These are phyloP conservation scores for Diaporthe caulivora DNA, from an alignment of 2,329 filamentous ascomycete genomes.

Conservation along the genomic window DNA sequence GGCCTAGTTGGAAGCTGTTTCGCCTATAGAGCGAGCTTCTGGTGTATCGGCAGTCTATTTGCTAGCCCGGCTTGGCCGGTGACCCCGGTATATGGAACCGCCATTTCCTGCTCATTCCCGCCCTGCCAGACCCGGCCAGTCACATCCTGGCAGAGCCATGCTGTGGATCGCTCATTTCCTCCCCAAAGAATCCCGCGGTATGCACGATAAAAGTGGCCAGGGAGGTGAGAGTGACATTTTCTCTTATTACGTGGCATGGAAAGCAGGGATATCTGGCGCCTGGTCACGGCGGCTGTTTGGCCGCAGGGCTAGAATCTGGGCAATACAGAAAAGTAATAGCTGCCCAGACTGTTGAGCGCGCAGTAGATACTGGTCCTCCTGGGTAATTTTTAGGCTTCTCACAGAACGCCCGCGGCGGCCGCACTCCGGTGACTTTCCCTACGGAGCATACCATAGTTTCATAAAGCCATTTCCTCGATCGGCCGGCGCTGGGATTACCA, in stretches of 20 bases:
- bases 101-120: slow-evolving; percentile 29
- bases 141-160: neutral
- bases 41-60: slow-evolving; percentile 19
- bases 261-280: neutral
- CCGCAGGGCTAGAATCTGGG: slow-evolving; percentile 4
- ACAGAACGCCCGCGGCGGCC: slow-evolving; percentile 12
- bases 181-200: neutral
- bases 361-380: neutral
- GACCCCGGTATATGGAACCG: neutral
- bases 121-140: neutral
- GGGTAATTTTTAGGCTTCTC: neutral
- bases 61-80: slow-evolving; percentile 11
- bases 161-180: slow-evolving; percentile 21
- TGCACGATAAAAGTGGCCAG: neutral
- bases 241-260: slow-evolving; percentile 16
- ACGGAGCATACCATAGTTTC: slow-evolving; percentile 4
- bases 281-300: neutral
- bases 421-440: neutral
- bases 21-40: slow-evolving; percentile 18
- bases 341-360: neutral
- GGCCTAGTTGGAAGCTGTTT: neutral
- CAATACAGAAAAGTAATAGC: neutral
- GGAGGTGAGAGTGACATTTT: neutral
- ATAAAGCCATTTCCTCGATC: neutral
- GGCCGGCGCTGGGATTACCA: neutral